Base-by-base conservation (phyloP, 805 yeast species). In the Jamesozyma spencerorum region DNA sequence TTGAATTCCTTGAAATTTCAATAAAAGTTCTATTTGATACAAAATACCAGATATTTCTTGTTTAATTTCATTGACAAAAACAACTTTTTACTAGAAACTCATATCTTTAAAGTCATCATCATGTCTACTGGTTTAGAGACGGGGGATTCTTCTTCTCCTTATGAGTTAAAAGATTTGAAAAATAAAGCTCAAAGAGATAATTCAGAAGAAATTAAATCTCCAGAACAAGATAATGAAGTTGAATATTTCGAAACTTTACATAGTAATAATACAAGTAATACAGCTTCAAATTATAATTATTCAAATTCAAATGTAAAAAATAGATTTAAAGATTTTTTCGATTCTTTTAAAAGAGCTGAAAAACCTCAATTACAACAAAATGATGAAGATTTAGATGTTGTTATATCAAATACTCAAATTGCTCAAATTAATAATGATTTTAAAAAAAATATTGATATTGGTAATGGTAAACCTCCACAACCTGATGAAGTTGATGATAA, bases 161-260 rank as follows among this genome's bases (percentile, higher is more conserved):
- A 36, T 24, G 47, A 40, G 34, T 30, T 33, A n/a, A 44, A 37
- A 26, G 46, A 45, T 17, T 18, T 14, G 18, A 32, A 13, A 26
- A 32, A 13, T 4, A 14, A 19, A 13, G n/a, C 12, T 12, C 24
- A 34, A n/a, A 47, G 40, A 31, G 40, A 39, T 31, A 30, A 18
- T 22, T 36, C 29, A 8, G 37, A 41, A 3, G 47, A 47, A 35
- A 40, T 45, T n/a, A 41, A 41, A 24, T 36, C 50, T 11, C 15
- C 45, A 10, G 55, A 53, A 34, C 48, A 48, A 31, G 57, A 53
- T 18, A 48, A 48, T 32, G 57, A 53, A 34, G 53, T 53, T 2
- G 57, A 53, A 33, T 54, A 53, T 37, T 53, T 53, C 22, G 53
- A 47, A 38, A 45, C 38, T 15, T 8, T 31, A 3, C 34, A 40